A percentile compares a stretch with the other conserved stretches of the same genome.
phyloP scores from a whole-genome alignment of 176 grass and related monocot species.

The Cymbopogon citratus region DNA sequence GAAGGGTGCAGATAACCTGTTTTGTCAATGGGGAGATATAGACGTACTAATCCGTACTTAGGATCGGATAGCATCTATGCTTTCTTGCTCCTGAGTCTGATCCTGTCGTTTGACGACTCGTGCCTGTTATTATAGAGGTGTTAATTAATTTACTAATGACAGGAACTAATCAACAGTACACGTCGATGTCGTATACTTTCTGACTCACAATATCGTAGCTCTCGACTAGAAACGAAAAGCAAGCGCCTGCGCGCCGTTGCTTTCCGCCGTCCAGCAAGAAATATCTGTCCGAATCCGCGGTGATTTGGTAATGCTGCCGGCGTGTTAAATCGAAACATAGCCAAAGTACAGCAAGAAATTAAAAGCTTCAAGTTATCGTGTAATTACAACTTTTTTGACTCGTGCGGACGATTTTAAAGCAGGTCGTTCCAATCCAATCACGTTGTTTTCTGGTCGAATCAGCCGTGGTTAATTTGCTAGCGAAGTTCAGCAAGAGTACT shows the following conservation, averaged over 20 bases:
- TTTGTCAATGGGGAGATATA: no score
- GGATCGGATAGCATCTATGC: background rate
- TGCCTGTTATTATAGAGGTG: background rate
- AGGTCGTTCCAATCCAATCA: background rate
- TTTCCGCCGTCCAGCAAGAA: conserved; percentile 21
- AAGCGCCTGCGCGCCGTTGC: background rate
- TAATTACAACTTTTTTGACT: background rate
- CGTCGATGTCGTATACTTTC: background rate
- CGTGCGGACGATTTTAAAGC: background rate
- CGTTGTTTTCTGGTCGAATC: background rate
- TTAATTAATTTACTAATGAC: background rate
- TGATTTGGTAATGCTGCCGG: background rate
- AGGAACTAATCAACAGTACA: background rate
- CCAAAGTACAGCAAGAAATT: background rate
- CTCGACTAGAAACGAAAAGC: background rate
- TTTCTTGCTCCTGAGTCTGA: no score
- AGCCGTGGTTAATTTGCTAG: background rate
- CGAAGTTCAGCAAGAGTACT: background rate
- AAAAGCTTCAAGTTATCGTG: background rate
- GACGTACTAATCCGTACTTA: background rate
- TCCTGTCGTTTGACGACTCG: background rate
- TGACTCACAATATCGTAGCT: background rate
- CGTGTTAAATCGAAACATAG: background rate
- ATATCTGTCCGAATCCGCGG: background rate
- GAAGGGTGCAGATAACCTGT: no score